Conservation (phyloP, 2,329 filamentous ascomycete species). For the Drechslera avenae region DNA sequence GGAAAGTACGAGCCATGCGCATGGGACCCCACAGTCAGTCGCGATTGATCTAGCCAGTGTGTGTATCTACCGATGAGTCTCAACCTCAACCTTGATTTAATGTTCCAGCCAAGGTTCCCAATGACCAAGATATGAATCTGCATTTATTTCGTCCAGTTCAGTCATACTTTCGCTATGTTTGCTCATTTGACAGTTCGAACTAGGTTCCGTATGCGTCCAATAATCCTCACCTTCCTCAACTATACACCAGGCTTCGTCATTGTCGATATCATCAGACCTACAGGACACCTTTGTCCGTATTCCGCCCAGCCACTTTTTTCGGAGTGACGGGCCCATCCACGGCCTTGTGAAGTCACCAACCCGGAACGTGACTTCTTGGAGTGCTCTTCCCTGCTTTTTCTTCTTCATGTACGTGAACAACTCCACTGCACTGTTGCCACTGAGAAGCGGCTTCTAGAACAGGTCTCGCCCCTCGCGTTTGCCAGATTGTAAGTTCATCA, state of each 20-base stretch:
- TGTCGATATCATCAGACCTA: not conserved
- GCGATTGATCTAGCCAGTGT: conserved; percentile 36
- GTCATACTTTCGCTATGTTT: no score
- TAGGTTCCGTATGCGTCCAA: not conserved
- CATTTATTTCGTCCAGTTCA: no score
- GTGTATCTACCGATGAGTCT: no score
- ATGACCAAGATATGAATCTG: no score
- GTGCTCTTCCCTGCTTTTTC: conserved; percentile 6
- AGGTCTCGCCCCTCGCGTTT: conserved; percentile 7
- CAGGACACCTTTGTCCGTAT: conserved; percentile 14
- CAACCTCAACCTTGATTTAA: no score
- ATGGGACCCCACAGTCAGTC: conserved; percentile 61
- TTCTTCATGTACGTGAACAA: conserved; percentile 18
- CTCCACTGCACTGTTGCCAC: conserved; percentile 7
- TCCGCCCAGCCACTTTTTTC: conserved; percentile 7
- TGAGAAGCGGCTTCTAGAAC: conserved; percentile 11
- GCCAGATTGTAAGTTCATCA: not conserved
- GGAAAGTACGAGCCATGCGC: conserved; percentile 62
- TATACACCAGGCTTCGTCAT: conserved; percentile 3
- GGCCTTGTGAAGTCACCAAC: conserved; percentile 17
- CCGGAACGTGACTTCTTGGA: conserved; percentile 17
- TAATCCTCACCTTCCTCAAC: conserved; percentile 7
- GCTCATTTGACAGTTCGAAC: no score
- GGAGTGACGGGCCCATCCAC: conserved; percentile 4
- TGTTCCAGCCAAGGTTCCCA: no score